A percentile compares a stretch with the other conserved stretches of the same genome.
phyloP scores from a whole-genome alignment of 2,329 filamentous ascomycete species.

The Monilinia fructigena region DNA sequence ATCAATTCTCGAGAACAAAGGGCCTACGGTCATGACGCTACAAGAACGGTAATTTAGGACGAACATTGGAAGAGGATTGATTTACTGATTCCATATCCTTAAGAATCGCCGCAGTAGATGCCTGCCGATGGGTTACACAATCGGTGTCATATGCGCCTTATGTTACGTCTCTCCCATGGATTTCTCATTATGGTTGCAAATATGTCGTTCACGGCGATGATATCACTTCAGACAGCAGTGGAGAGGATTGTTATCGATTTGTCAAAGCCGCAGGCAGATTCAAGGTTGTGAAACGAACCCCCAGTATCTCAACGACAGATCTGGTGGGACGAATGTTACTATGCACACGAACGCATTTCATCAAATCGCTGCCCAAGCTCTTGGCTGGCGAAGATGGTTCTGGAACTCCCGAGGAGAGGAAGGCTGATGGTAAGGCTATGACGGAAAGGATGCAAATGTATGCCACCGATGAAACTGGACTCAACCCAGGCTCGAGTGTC shows the following conservation, averaged over 20 bases:
- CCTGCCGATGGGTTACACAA: constrained; percentile 89
- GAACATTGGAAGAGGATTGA: constrained; percentile 29
- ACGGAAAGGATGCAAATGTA: constrained; percentile 77
- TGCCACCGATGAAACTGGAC: constrained; percentile 80
- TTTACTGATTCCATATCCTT: constrained; percentile 36
- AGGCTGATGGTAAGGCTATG: constrained; percentile 65
- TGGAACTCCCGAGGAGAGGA: constrained; percentile 66
- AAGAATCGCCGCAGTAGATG: constrained; percentile 84
- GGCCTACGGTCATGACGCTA: constrained; percentile 94
- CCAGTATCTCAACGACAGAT: constrained; percentile 95
- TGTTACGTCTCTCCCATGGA: constrained; percentile 90
- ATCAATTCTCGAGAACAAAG: constrained; percentile 94
- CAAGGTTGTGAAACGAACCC: constrained; percentile 94
- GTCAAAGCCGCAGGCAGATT: constrained; percentile 93
- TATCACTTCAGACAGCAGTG: constrained; percentile 89
- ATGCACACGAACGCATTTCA: constrained; percentile 92
- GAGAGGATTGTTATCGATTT: constrained; percentile 96
- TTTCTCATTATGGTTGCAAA: constrained; percentile 89
- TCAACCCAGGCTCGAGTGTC: constrained; percentile 75
- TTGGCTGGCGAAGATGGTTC: constrained; percentile 71
- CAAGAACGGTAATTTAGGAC: constrained; percentile 65
- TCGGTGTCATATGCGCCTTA: constrained; percentile 87
- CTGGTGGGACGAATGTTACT: constrained; percentile 97
- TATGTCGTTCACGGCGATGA: constrained; percentile 97
- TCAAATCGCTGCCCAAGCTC: constrained; percentile 70